Percentiles rank a stretch among this genome's conserved stretches.
phyloP scores from a whole-genome alignment of 116 monocot genomes.

The Cymodocea nodosa region DNA sequence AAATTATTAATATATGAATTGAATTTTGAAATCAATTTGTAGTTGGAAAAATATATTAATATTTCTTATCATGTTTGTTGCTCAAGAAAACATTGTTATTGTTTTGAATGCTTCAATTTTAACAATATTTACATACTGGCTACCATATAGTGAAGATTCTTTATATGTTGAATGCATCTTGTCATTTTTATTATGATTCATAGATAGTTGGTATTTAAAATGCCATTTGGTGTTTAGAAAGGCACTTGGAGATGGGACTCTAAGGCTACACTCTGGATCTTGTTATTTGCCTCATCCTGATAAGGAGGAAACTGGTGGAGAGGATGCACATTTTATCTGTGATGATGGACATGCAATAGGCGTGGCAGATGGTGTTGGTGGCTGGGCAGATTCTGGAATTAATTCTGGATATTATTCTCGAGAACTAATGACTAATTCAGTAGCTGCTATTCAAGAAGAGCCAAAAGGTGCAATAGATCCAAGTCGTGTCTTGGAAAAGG shows the following conservation, averaged over 20 bases:
- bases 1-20: too few species aligned
- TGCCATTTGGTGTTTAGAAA: conserved; percentile 6
- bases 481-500: conserved; percentile 39
- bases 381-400: conserved; percentile 68
- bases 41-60: too few species aligned
- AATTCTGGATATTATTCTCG: conserved; percentile 70
- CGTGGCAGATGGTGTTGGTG: conserved; percentile 81
- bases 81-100: too few species aligned
- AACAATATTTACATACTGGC: too few species aligned
- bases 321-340: conserved; percentile 82
- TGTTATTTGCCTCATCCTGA: conserved; percentile 77
- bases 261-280: conserved; percentile 45
- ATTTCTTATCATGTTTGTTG: too few species aligned
- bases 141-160: too few species aligned
- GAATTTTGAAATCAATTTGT: too few species aligned
- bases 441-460: conserved; percentile 37
- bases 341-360: conserved; percentile 46
- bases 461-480: conserved; percentile 49
- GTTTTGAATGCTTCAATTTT: too few species aligned
- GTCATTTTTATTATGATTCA: not conserved
- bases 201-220: not conserved
- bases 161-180: not conserved
- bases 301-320: conserved; percentile 66
- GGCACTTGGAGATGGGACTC: conserved; percentile 1
- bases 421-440: conserved; percentile 62